Evolutionary conservation across 1,284 basidiomycete species (phyloP), one percentile per base, ranked within the genome.

Genomic region (Cutaneotrichosporon spelunceum): DNA sequence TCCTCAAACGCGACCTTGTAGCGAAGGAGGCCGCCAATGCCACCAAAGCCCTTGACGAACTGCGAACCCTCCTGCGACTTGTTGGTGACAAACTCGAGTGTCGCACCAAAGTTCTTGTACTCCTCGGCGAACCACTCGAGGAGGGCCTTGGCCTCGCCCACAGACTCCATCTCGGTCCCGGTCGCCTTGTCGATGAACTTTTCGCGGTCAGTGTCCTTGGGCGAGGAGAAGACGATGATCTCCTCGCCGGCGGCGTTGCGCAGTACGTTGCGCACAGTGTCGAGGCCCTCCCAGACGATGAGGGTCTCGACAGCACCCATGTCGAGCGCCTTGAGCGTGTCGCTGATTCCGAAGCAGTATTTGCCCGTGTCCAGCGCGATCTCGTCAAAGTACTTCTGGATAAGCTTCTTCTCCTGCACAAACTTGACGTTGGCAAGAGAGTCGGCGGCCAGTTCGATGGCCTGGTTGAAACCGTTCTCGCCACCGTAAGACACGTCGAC

Each of bases 401-500:
- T 96, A 49, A 97, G 86, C 78, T 84, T 89, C 84, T 99, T 99
- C 84, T 99, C 95, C 80, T 99, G 95, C 19, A 99, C 93, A 71
- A 99, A 99, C 79, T 99, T 99, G 83, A 99, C 96, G 78, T 98
- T 98, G 49, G 91, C 88, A 27, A 99, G 86, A 7, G 93, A 91
- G 79, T 99, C 95, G 2, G 92, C 90, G 0, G 95, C 90, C 54
- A 99, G 86, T 78, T 99, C 95, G 70, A 99, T 99, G 11, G 95
- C 95, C 89, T 96, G 78, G 78, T 99, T 98, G 83, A 99, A 99
- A 21, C 96, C 95, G 77, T 99, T 98, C 81, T 99, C 95, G 58
- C 96, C 95, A 57, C 96, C 96, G 75, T 99, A 99, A 71, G 90
- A 93, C 70, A 99, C 94, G 82, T 99, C 95, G 64, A 99, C 93